Percentiles rank a stretch among this genome's conserved stretches.
Conservation (phyloP, 2,329 filamentous ascomycete species). For the Aspergillus thermomutatus region DNA sequence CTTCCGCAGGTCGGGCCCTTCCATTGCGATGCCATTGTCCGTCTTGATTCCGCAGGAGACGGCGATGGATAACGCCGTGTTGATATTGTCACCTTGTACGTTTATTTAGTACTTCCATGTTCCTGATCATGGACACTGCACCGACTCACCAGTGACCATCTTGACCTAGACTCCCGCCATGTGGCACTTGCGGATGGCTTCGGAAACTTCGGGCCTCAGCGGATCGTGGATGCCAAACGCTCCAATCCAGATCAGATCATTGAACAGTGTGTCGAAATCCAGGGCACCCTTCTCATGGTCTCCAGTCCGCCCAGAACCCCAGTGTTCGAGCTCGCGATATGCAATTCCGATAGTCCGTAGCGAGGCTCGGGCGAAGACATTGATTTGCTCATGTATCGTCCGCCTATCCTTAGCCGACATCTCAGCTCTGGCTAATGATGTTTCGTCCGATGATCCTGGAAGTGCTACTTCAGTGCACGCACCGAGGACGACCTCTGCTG, state of each 20-base stretch:
- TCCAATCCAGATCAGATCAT: constrained; percentile 70
- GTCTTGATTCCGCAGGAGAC: constrained; percentile 67
- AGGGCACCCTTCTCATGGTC: constrained; percentile 62
- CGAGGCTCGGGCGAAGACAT: constrained; percentile 51
- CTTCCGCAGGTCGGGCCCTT: constrained; percentile 64
- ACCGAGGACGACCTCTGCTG: constrained; percentile 45
- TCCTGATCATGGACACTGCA: too few species aligned
- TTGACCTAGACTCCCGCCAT: constrained; percentile 69
- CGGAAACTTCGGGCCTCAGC: constrained; percentile 63
- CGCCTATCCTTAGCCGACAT: constrained; percentile 17
- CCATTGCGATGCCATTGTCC: constrained; percentile 61
- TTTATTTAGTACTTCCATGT: too few species aligned
- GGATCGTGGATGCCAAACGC: constrained; percentile 74
- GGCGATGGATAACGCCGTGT: constrained; percentile 71
- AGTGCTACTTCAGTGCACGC: constrained; percentile 14
- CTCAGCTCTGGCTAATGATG: too few species aligned
- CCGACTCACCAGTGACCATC: constrained; percentile 63
- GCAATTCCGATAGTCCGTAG: constrained; percentile 72
- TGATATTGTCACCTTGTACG: constrained; percentile 62
- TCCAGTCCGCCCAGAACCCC: constrained; percentile 58
- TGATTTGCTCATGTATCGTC: constrained; percentile 33
- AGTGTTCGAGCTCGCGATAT: constrained; percentile 68
- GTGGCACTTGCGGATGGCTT: constrained; percentile 65
- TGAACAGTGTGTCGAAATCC: constrained; percentile 65
- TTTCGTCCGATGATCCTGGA: too few species aligned